Conservation (phyloP, 768 basidiomycete genomes). For the Trametes sanguinea region DNA sequence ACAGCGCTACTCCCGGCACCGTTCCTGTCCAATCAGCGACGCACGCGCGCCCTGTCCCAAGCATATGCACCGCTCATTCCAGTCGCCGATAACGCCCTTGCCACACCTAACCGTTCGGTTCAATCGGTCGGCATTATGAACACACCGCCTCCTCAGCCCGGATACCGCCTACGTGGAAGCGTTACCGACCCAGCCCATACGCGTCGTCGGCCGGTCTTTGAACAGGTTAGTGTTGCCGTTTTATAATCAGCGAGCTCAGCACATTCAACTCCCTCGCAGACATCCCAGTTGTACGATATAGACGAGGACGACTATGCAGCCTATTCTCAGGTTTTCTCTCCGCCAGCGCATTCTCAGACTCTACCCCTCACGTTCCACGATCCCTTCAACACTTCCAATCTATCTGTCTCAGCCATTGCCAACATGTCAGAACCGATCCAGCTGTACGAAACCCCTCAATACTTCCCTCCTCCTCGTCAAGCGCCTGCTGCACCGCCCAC, state of each 20-base stretch:
- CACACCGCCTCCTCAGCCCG: slow-evolving; percentile 71
- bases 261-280: slow-evolving; percentile 33
- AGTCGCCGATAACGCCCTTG: slow-evolving; percentile 30
- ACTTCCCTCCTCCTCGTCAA: slow-evolving; percentile 27
- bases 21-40: slow-evolving; percentile 53
- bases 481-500: slow-evolving; percentile 35
- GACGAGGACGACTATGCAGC: slow-evolving; percentile 68
- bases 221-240: slow-evolving; percentile 38
- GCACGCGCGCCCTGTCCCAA: slow-evolving; percentile 56
- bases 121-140: slow-evolving; percentile 48
- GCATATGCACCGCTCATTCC: slow-evolving; percentile 45
- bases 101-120: slow-evolving; percentile 30
- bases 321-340: slow-evolving; percentile 42
- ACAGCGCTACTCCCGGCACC: slow-evolving; percentile 60
- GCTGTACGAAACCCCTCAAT: slow-evolving; percentile 34
- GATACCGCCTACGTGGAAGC: slow-evolving; percentile 68
- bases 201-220: slow-evolving; percentile 42
- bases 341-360: slow-evolving; percentile 33
- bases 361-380: slow-evolving; percentile 43
- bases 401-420: slow-evolving; percentile 31
- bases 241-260: not conserved
- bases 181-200: slow-evolving; percentile 68
- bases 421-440: slow-evolving; percentile 37
- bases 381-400: slow-evolving; percentile 41
- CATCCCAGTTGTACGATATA: slow-evolving; percentile 66